phyloP scores from a whole-genome alignment of 179 eudicot genomes.

The Sideroxylon spinosum region DNA sequence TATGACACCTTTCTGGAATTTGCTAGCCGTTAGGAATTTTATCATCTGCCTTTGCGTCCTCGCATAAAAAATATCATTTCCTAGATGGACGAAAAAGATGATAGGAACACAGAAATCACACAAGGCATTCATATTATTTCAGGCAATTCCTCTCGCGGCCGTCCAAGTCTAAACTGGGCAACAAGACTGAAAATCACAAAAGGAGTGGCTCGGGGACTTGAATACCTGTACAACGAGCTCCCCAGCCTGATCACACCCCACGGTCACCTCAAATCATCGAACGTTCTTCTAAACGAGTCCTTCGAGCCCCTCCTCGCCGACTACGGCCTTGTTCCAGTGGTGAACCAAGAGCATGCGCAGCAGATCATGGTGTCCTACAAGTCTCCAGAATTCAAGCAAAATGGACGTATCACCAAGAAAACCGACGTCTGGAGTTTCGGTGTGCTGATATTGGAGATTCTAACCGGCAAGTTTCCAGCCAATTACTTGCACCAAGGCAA shows the following conservation, averaged over 20 bases:
- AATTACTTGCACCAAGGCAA: slow-evolving; percentile 46
- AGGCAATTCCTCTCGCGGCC: slow-evolving; percentile 26
- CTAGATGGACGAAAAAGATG: too few relatives aligned
- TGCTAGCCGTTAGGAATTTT: too few relatives aligned
- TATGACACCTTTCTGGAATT: too few relatives aligned
- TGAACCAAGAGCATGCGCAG: slow-evolving; percentile 55
- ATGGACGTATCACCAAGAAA: slow-evolving; percentile 45
- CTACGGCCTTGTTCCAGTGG: slow-evolving; percentile 59
- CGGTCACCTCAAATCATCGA: slow-evolving; percentile 89
- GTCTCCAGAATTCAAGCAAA: slow-evolving; percentile 69
- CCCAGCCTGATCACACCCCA: slow-evolving; percentile 60
- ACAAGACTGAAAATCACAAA: slow-evolving; percentile 55
- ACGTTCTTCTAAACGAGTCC: slow-evolving; percentile 58
- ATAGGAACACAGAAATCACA: too few relatives aligned
- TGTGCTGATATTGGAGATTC: slow-evolving; percentile 58
- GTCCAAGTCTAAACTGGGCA: slow-evolving; percentile 49
- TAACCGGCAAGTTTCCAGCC: slow-evolving; percentile 71
- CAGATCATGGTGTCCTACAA: slow-evolving; percentile 75
- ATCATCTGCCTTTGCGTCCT: too few relatives aligned
- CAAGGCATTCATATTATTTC: not conserved
- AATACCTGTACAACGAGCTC: slow-evolving; percentile 65
- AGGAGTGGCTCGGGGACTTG: slow-evolving; percentile 69
- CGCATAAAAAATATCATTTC: too few relatives aligned
- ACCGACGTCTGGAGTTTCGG: slow-evolving; percentile 88
- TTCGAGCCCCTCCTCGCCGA: slow-evolving; percentile 71